Evolutionary conservation across 1,284 basidiomycete genomes (phyloP).

Genomic region (Anthracocystis panici-leucophaei): DNA sequence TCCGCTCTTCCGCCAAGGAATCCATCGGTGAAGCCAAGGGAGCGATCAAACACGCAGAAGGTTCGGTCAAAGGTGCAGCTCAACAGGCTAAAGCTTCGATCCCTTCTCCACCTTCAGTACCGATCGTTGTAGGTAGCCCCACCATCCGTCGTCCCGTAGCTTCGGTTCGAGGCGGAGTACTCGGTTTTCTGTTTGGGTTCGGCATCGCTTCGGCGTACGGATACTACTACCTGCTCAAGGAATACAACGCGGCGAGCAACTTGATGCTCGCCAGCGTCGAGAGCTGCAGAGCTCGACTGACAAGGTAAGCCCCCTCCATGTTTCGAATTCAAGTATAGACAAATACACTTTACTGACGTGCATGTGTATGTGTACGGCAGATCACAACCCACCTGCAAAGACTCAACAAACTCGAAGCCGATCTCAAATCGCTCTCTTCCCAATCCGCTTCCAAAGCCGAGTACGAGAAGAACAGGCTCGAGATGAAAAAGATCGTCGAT

Average conservation of each 20-base stretch:
- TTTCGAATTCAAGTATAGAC: not conserved
- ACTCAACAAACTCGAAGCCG: constrained; percentile 52
- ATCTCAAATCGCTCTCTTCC: constrained; percentile 43
- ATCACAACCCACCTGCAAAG: constrained; percentile 48
- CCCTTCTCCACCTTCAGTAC: constrained; percentile 27
- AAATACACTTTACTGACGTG: not conserved
- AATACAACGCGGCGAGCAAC: constrained; percentile 86
- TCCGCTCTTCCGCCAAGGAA: constrained; percentile 24
- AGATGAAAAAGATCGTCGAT: constrained; percentile 53
- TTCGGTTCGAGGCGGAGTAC: constrained; percentile 70
- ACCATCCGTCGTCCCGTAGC: constrained; percentile 45
- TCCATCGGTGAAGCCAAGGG: constrained; percentile 29
- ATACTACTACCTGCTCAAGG: constrained; percentile 86
- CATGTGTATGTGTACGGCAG: constrained; percentile 12
- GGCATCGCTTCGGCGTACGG: constrained; percentile 81
- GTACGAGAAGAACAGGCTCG: constrained; percentile 33
- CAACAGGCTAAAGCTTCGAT: constrained; percentile 23
- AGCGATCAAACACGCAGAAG: constrained; percentile 22
- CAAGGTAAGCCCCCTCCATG: constrained; percentile 73
- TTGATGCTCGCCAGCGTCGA: constrained; percentile 86
- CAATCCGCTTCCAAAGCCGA: constrained; percentile 39
- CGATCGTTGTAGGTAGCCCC: constrained; percentile 39
- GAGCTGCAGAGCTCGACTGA: constrained; percentile 85
- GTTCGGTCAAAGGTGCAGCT: constrained; percentile 23
- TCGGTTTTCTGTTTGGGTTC: constrained; percentile 90